phyloP scores from a whole-genome alignment of 805 yeast species.

The fission yeast (Schizosaccharomyces pombe) region DNA sequence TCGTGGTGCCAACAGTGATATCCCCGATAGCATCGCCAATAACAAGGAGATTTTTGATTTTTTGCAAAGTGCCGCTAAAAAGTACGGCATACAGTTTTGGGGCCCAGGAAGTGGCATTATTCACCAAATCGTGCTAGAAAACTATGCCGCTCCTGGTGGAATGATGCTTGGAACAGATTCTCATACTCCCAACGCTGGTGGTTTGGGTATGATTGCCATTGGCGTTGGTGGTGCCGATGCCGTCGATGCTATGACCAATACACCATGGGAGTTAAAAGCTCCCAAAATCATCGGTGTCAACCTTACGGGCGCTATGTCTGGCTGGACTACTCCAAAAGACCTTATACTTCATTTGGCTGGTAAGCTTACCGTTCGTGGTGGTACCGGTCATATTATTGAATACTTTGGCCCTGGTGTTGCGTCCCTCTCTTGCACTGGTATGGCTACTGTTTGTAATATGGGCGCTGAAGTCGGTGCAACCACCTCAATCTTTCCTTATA shows the following conservation, averaged over 20 bases:
- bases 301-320: constrained; percentile 72
- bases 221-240: constrained; percentile 99
- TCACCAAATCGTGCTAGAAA: constrained; percentile 89
- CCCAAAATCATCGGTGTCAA: constrained; percentile 90
- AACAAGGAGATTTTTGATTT: constrained; percentile 91
- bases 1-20: constrained; percentile 67
- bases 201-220: constrained; percentile 89
- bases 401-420: constrained; percentile 90
- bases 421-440: constrained; percentile 86
- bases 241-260: constrained; percentile 82
- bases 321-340: constrained; percentile 96
- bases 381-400: constrained; percentile 91
- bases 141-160: constrained; percentile 93
- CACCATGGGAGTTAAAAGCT: constrained; percentile 95
- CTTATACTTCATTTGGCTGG: constrained; percentile 85
- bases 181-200: constrained; percentile 96
- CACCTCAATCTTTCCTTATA: constrained; percentile 92
- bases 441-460: constrained; percentile 98
- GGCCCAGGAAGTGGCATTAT: constrained; percentile 96
- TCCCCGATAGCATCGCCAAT: constrained; percentile 62
- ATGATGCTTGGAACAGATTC: constrained; percentile 92
- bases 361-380: constrained; percentile 84
- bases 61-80: constrained; percentile 70
- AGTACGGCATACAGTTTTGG: constrained; percentile 96
- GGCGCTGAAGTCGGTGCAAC: constrained; percentile 99